Percentiles rank a stretch among this genome's conserved stretches.
phyloP scores from a whole-genome alignment of 768 basidiomycete genomes.

The Lactarius vividus region DNA sequence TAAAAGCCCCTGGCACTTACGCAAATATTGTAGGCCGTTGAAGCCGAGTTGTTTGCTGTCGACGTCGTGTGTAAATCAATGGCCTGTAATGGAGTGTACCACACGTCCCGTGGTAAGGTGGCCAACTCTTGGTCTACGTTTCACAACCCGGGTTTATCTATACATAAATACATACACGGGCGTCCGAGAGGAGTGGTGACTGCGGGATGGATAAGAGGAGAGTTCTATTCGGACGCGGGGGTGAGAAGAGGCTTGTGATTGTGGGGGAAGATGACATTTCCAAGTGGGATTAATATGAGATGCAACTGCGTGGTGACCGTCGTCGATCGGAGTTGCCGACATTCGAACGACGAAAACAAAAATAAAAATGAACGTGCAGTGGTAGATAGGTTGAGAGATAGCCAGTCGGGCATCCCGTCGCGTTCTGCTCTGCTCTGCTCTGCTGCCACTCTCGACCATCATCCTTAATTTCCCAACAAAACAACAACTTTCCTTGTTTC shows the following conservation, averaged over 20 bases:
- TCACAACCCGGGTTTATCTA: too few species aligned
- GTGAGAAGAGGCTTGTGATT: background rate
- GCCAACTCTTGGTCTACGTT: too few species aligned
- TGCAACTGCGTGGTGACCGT: constrained; percentile 3
- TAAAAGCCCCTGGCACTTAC: constrained; percentile 4
- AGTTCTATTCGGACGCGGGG: background rate
- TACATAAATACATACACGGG: background rate
- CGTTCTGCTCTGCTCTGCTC: background rate
- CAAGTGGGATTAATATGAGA: background rate
- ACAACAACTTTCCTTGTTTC: background rate
- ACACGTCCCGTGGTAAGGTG: too few species aligned
- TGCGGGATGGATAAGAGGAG: too few species aligned
- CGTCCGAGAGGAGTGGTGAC: background rate
- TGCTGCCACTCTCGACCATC: background rate
- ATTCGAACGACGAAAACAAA: background rate
- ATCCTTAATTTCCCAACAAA: constrained; percentile 11
- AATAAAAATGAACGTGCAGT: background rate
- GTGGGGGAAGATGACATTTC: background rate
- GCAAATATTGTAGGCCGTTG: background rate
- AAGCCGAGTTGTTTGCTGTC: background rate
- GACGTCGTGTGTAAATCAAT: constrained; percentile 1
- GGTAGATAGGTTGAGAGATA: background rate
- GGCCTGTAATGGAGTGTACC: background rate
- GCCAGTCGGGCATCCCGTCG: background rate
- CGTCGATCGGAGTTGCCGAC: constrained; percentile 4